These are phyloP conservation scores for Colletotrichum caudatum DNA, from an alignment of 2,329 filamentous ascomycete species.

Conservation along the genomic window DNA sequence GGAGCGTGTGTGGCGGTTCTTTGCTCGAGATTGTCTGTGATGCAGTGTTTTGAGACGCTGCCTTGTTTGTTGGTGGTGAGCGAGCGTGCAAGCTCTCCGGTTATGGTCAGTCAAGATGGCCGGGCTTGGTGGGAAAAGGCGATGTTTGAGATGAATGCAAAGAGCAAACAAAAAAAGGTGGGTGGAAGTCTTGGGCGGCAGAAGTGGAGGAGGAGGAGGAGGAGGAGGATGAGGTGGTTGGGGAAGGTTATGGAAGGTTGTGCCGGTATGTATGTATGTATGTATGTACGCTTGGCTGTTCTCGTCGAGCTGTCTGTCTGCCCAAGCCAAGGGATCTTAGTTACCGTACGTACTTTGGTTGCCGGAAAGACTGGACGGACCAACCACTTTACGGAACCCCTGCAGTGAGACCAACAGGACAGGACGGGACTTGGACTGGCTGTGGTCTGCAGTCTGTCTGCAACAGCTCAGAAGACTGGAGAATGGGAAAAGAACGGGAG, in stretches of 20 bases:
- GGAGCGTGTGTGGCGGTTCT: not conserved
- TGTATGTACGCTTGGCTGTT: not conserved
- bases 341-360: too few relatives aligned
- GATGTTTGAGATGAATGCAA: not conserved
- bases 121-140: not conserved
- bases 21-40: not conserved
- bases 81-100: not conserved
- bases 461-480: not conserved
- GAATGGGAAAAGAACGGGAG: not conserved
- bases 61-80: not conserved
- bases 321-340: not conserved
- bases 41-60: not conserved
- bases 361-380: not conserved
- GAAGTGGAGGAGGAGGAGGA: not conserved
- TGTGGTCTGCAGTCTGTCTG: not conserved
- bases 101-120: constrained; percentile 2
- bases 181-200: not conserved
- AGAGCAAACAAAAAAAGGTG: not conserved
- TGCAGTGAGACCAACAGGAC: not conserved
- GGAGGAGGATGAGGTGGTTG: constrained; percentile 1
- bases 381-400: constrained; percentile 15
- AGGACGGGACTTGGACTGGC: not conserved
- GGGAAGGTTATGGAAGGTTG: not conserved
- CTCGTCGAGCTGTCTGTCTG: not conserved
- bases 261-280: not conserved